Percentiles rank a stretch among this genome's conserved stretches.
Conservation (phyloP, 1,284 basidiomycete genomes). For the Cryptococcus neoformans region DNA sequence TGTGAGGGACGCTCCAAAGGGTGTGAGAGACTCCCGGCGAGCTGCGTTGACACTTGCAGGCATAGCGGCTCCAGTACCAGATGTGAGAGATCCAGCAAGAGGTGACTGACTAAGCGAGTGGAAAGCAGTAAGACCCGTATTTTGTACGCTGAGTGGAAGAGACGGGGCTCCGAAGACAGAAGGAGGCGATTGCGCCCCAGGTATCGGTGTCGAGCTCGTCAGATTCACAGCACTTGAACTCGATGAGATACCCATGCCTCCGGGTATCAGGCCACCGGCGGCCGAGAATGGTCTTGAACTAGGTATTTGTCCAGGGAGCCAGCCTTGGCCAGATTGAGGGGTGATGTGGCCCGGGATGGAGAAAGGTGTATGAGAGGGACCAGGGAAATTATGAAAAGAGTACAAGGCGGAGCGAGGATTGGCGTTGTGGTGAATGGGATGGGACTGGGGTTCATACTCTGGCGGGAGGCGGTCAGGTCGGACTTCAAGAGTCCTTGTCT, state of each 20-base stretch:
- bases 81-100: slow-evolving; percentile 39
- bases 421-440: slow-evolving; percentile 22
- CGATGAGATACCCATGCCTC: slow-evolving; percentile 12
- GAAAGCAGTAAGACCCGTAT: slow-evolving; percentile 14
- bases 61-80: slow-evolving; percentile 9
- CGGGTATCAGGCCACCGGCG: slow-evolving; percentile 13
- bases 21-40: slow-evolving; percentile 4
- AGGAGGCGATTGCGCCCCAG: slow-evolving; percentile 13
- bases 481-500: slow-evolving; percentile 84
- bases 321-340: slow-evolving; percentile 7
- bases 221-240: slow-evolving; percentile 13
- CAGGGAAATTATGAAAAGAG: slow-evolving; percentile 6
- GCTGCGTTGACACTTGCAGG: neutral
- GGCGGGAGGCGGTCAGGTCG: slow-evolving; percentile 71
- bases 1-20: slow-evolving; percentile 8
- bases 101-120: slow-evolving; percentile 38
- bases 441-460: slow-evolving; percentile 55
- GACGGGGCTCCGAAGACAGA: slow-evolving; percentile 16
- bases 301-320: slow-evolving; percentile 30
- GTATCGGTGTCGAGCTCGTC: slow-evolving; percentile 16
- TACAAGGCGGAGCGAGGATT: slow-evolving; percentile 8
- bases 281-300: slow-evolving; percentile 10
- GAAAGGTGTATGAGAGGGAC: slow-evolving; percentile 9
- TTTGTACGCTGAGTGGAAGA: slow-evolving; percentile 22
- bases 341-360: slow-evolving; percentile 17